Conservation (phyloP, 768 basidiomycete genomes). For the Boletus reticulatus region DNA sequence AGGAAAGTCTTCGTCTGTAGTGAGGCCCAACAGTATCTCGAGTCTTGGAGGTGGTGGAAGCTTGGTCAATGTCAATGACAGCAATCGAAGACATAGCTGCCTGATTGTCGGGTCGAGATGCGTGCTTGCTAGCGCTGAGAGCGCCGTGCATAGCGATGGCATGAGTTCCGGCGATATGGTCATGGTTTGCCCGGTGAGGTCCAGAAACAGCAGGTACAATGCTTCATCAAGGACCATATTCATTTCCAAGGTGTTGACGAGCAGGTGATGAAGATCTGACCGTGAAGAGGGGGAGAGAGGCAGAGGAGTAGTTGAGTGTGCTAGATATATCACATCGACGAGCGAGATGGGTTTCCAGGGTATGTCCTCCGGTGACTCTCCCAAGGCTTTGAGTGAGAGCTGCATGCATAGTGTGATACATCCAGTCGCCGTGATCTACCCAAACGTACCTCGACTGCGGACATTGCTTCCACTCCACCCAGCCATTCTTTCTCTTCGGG, state of each 20-base stretch:
- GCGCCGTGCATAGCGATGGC: constrained; percentile 45
- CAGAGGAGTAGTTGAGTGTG: constrained; percentile 16
- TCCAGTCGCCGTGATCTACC: neutral
- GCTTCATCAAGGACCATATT: constrained; percentile 58
- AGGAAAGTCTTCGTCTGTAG: constrained; percentile 47
- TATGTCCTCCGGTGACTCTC: neutral
- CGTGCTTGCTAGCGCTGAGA: constrained; percentile 57
- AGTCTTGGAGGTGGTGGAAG: constrained; percentile 49
- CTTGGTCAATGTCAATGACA: constrained; percentile 51
- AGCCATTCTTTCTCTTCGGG: constrained; percentile 37
- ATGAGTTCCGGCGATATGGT: constrained; percentile 44
- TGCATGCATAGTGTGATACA: constrained; percentile 7
- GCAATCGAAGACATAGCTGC: constrained; percentile 58
- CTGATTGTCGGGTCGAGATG: constrained; percentile 59
- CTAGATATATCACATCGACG: constrained; percentile 26
- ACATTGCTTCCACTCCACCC: constrained; percentile 38
- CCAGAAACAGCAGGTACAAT: constrained; percentile 51
- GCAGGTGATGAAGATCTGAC: constrained; percentile 36
- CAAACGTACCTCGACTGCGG: constrained; percentile 39
- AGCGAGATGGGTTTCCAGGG: constrained; percentile 25
- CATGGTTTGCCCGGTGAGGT: constrained; percentile 9
- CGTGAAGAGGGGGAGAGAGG: constrained; percentile 10
- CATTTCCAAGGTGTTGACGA: constrained; percentile 52
- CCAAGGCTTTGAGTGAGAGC: constrained; percentile 37
- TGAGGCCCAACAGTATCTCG: constrained; percentile 54